Base-by-base conservation (phyloP, 192 early-diverging fungal species). In the Coemansia sp. region DNA sequence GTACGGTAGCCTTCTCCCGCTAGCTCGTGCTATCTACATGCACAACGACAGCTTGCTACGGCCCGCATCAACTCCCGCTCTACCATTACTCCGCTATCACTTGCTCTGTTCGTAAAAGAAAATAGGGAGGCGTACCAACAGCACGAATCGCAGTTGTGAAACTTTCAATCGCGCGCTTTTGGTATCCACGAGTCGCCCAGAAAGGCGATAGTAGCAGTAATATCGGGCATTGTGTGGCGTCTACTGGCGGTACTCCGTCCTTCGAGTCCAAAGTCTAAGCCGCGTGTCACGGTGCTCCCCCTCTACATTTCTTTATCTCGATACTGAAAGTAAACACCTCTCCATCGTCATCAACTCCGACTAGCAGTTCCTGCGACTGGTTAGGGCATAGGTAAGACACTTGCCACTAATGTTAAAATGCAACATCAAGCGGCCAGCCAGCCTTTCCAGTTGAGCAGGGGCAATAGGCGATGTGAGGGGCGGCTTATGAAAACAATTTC, bases 181-280 rank as follows among this genome's bases (percentile, higher is more conserved):
- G 54, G 54, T 57, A 57, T 57, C 54, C 54, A 57, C 31, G 54
- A 57, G 54, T 57, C 54, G 54, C 54, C 54, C 54, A 57, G 54
- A 57, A 57, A 56, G 54, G 31, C 6, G 54, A 57, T 57, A 57
- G 29, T 13, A 54, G 54, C 54, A 57, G 54, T 57, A 57, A 33
- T 34, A 34, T 16, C 54, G 31, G 31, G 31, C 54, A 57, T 57
- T 34, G 54, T 54, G 51, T 57, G 54, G 54, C 54, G 54, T 33
- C 31, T 57, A 33, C 54, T 57, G 54, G 54, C 31, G 14, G 54
- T 17, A 33, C 31, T 57, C 27, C 31, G 33, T 24, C 31, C 53
- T 31, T 33, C 31, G 31, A 35, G 24, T 31, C 33, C 54, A 57
- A 57, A 35, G 54, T 33, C 54, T 57, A 57, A 57, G 54, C 31